These are phyloP conservation scores for Boletus eberwhitei DNA, from an alignment of 768 basidiomycete genomes.

Conservation along the genomic window DNA sequence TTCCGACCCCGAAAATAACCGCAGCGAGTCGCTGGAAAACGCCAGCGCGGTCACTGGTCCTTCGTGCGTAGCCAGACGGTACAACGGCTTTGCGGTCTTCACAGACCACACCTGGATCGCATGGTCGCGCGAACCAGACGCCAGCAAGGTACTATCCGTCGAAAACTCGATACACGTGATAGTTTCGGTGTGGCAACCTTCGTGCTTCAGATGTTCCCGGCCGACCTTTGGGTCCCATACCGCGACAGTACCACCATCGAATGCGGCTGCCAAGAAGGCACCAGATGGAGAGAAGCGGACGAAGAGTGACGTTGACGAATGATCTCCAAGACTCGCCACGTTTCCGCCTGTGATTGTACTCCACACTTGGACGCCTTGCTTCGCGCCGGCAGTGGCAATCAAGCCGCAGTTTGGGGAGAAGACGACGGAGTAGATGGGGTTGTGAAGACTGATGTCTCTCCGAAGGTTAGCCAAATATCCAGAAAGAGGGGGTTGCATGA, in stretches of 20 bases:
- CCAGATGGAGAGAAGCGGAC: constrained; percentile 22
- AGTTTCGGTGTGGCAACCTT: constrained; percentile 5
- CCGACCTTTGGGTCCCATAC: constrained; percentile 21
- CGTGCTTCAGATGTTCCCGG: constrained; percentile 14
- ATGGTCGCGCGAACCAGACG: constrained; percentile 18
- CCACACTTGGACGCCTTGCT: constrained; percentile 24
- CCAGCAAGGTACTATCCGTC: constrained; percentile 7
- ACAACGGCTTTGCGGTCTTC: constrained; percentile 8
- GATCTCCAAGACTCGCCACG: constrained; percentile 18
- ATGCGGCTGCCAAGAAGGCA: constrained; percentile 18
- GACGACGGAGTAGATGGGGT: constrained; percentile 13
- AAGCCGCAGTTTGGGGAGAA: constrained; percentile 10
- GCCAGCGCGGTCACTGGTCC: constrained; percentile 16
- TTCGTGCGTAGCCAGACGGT: constrained; percentile 15
- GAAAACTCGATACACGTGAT: constrained; percentile 14
- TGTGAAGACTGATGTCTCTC: neutral
- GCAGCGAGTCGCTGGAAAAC: constrained; percentile 20
- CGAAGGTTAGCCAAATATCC: neutral
- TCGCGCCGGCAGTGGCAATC: constrained; percentile 14
- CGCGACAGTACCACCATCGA: constrained; percentile 12
- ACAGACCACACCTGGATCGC: constrained; percentile 25
- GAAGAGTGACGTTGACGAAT: constrained; percentile 2
- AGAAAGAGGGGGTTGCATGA: too few species aligned
- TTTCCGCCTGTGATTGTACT: constrained; percentile 18
- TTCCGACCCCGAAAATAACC: constrained; percentile 23